Percentiles rank a stretch among this genome's conserved stretches.
Conservation (phyloP, 371 early-diverging fungal genomes). For the Mucor lusitanicus region DNA sequence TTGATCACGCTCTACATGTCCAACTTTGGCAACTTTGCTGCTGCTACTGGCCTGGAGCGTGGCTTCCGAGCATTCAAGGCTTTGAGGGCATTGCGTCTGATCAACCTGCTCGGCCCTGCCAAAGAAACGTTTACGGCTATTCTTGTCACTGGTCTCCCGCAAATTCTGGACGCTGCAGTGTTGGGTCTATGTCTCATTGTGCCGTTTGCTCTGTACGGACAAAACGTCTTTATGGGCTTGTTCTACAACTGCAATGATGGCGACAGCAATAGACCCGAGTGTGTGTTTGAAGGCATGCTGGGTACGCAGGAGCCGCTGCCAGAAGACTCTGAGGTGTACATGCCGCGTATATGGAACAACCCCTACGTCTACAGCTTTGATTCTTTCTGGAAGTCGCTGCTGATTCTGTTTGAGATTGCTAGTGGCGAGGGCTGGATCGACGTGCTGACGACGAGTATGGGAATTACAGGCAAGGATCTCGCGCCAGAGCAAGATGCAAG, state of each 20-base stretch:
- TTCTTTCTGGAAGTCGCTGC: conserved; percentile 57
- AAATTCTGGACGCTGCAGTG: conserved; percentile 62
- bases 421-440: conserved; percentile 77
- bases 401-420: conserved; percentile 67
- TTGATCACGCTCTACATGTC: conserved; percentile 59
- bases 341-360: conserved; percentile 68
- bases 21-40: conserved; percentile 47
- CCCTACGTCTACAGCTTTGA: conserved; percentile 72
- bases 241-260: conserved; percentile 64
- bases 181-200: conserved; percentile 60
- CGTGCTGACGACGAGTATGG: conserved; percentile 62
- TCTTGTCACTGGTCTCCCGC: conserved; percentile 57
- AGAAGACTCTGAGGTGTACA: conserved; percentile 35
- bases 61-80: conserved; percentile 68
- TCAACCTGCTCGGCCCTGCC: conserved; percentile 58
- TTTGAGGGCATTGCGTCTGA: conserved; percentile 64
- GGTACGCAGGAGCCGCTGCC: conserved; percentile 41
- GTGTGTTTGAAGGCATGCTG: conserved; percentile 43
- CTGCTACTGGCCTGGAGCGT: conserved; percentile 55
- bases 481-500: conserved; percentile 49
- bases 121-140: conserved; percentile 65
- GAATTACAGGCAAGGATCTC: conserved; percentile 53
- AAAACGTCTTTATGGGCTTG: conserved; percentile 61
- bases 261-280: conserved; percentile 28
- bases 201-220: conserved; percentile 72